These are phyloP conservation scores for Cladophialophora carrionii DNA, from an alignment of 2,329 filamentous ascomycete species.

Conservation along the genomic window DNA sequence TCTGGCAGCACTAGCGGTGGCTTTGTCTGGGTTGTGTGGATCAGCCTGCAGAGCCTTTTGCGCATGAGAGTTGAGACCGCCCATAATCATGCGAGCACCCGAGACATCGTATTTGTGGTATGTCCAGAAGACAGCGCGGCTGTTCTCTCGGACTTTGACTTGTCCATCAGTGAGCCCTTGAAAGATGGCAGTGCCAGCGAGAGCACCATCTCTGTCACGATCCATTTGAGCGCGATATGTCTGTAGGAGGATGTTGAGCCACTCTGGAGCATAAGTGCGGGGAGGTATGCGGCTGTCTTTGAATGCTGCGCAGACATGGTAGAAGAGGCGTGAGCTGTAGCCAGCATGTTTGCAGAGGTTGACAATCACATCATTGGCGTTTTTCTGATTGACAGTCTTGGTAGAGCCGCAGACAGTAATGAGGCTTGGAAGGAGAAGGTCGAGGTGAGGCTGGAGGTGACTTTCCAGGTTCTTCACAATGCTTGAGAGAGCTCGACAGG, in stretches of 20 bases:
- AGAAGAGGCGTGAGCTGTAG: conserved; percentile 78
- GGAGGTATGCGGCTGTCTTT: conserved; percentile 95
- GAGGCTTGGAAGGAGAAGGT: conserved; percentile 61
- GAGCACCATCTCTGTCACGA: conserved; percentile 77
- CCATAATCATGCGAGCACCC: conserved; percentile 80
- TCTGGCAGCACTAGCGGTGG: conserved; percentile 25
- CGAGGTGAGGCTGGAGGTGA: conserved; percentile 36
- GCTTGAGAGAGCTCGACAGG: conserved; percentile 28
- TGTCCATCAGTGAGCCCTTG: conserved; percentile 89
- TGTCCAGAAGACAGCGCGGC: conserved; percentile 82
- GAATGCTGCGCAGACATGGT: conserved; percentile 78
- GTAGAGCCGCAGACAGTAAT: conserved; percentile 87
- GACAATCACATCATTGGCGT: conserved; percentile 79
- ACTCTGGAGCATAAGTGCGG: conserved; percentile 74
- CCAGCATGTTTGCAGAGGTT: conserved; percentile 76
- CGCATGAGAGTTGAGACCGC: conserved; percentile 74
- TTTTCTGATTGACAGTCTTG: conserved; percentile 88
- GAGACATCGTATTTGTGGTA: conserved; percentile 78
- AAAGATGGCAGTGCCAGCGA: conserved; percentile 84
- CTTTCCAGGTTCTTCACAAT: conserved; percentile 32
- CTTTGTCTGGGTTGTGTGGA: conserved; percentile 66
- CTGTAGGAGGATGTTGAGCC: conserved; percentile 80
- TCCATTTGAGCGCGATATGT: conserved; percentile 80
- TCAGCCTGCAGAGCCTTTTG: conserved; percentile 82
- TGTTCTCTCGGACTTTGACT: conserved; percentile 83